These are phyloP conservation scores for Umbilicus rupestris DNA, from an alignment of 164 flowering plant species.

Conservation along the genomic window DNA sequence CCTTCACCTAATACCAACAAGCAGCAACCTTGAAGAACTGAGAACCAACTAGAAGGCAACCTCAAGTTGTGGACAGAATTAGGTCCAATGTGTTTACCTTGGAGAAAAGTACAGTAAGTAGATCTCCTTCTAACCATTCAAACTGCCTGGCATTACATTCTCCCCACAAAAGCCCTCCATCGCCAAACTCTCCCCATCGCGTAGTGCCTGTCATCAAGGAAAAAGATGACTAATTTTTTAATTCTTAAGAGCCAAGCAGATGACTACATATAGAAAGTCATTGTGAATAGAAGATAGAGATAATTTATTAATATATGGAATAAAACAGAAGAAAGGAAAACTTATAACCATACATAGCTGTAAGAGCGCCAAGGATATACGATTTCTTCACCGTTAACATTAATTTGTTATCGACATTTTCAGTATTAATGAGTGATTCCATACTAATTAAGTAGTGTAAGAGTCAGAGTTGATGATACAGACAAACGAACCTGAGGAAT, in stretches of 20 bases:
- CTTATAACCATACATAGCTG: too few species aligned
- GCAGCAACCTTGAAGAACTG: neutral
- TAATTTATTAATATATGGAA: neutral
- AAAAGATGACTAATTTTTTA: neutral
- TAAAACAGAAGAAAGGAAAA: too few species aligned
- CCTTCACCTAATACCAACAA: conserved; percentile 56
- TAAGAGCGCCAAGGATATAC: too few species aligned
- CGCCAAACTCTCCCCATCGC: conserved; percentile 98
- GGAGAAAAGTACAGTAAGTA: conserved; percentile 46
- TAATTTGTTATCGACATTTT: too few species aligned
- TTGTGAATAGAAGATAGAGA: neutral
- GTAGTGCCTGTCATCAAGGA: conserved; percentile 49
- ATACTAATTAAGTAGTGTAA: neutral
- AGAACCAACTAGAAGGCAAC: neutral
- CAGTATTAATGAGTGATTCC: too few species aligned
- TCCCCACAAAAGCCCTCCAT: conserved; percentile 95
- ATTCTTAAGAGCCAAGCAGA: neutral
- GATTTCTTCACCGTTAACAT: too few species aligned
- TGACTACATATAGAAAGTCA: neutral
- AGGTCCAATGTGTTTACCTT: conserved; percentile 37
- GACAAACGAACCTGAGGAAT: conserved; percentile 56
- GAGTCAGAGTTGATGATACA: neutral
- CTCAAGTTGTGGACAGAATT: neutral
- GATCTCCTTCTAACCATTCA: conserved; percentile 90
- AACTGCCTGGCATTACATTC: conserved; percentile 72